These are phyloP conservation scores for Coniella lustricola DNA, from an alignment of 2,329 filamentous ascomycete species.

Conservation along the genomic window DNA sequence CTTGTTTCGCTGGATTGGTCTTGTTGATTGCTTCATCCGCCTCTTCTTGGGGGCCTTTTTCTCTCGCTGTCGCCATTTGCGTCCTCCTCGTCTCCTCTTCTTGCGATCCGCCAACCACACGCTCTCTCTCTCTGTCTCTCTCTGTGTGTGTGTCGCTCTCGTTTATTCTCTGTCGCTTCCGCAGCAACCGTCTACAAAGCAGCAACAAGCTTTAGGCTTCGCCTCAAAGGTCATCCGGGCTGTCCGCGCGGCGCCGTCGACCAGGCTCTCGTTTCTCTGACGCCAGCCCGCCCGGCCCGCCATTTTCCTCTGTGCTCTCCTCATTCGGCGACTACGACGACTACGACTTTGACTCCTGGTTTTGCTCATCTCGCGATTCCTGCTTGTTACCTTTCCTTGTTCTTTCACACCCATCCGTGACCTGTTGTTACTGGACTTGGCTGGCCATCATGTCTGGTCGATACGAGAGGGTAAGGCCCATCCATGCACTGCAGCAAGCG, in stretches of 20 bases:
- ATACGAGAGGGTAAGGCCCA: slow-evolving; percentile 50
- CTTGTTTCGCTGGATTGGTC: not conserved
- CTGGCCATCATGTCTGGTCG: slow-evolving; percentile 41
- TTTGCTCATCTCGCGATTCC: too few relatives aligned
- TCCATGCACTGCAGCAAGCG: not conserved
- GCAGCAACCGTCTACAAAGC: too few relatives aligned
- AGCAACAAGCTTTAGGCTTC: not conserved
- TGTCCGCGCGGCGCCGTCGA: not conserved
- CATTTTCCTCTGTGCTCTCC: too few relatives aligned
- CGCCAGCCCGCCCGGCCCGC: too few relatives aligned
- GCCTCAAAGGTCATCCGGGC: slow-evolving; percentile 15
- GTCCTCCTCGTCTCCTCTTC: too few relatives aligned
- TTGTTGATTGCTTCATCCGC: not conserved
- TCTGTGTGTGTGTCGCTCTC: too few relatives aligned
- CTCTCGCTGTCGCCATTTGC: not conserved
- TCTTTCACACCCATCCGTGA: not conserved
- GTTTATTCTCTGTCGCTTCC: too few relatives aligned
- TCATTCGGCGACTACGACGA: too few relatives aligned
- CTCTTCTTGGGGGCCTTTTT: not conserved
- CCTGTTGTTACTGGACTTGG: slow-evolving; percentile 14
- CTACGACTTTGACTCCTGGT: too few relatives aligned
- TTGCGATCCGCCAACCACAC: too few relatives aligned
- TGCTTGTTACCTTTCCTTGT: not conserved
- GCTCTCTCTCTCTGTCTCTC: too few relatives aligned
- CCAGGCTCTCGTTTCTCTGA: not conserved